phyloP scores from a whole-genome alignment of 345 rosid species.

The Noccaea caerulescens region DNA sequence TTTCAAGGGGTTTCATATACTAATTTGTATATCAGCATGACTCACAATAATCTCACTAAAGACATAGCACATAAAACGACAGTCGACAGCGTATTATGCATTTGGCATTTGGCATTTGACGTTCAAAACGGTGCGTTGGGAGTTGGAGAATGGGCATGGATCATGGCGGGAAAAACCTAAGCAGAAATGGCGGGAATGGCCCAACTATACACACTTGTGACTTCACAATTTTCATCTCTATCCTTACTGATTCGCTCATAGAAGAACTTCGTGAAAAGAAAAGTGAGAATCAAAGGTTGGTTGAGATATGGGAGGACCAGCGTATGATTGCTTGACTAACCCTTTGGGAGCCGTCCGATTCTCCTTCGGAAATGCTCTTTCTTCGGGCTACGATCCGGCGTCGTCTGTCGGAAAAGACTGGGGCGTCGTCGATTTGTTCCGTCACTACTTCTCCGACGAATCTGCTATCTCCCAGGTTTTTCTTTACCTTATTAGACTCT shows the following conservation, averaged over 20 bases:
- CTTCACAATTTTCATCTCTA: slow-evolving; percentile 6
- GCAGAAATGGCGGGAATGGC: slow-evolving; percentile 40
- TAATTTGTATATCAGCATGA: too few species aligned
- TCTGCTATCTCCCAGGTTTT: slow-evolving; percentile 65
- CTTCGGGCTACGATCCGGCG: slow-evolving; percentile 63
- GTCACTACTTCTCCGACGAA: slow-evolving; percentile 68
- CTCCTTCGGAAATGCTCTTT: slow-evolving; percentile 72
- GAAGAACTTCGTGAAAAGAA: neutral
- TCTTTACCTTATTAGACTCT: neutral
- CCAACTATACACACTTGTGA: slow-evolving; percentile 7
- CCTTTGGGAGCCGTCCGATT: slow-evolving; percentile 90
- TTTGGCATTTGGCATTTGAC: neutral
- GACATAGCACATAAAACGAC: neutral
- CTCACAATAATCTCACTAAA: too few species aligned
- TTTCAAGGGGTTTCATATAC: neutral
- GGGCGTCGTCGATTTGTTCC: slow-evolving; percentile 85
- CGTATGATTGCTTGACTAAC: slow-evolving; percentile 77
- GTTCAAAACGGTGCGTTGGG: slow-evolving; percentile 28
- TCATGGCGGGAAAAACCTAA: slow-evolving; percentile 42
- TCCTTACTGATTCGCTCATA: slow-evolving; percentile 5
- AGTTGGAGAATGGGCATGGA: slow-evolving; percentile 10
- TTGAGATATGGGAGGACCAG: slow-evolving; percentile 73
- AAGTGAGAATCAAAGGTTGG: neutral
- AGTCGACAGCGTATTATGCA: neutral
- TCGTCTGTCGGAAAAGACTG: slow-evolving; percentile 85